Evolutionary conservation across 768 basidiomycete genomes (phyloP), one percentile per base, ranked within the genome.

Genomic region (Gelatoporia subvermispora): DNA sequence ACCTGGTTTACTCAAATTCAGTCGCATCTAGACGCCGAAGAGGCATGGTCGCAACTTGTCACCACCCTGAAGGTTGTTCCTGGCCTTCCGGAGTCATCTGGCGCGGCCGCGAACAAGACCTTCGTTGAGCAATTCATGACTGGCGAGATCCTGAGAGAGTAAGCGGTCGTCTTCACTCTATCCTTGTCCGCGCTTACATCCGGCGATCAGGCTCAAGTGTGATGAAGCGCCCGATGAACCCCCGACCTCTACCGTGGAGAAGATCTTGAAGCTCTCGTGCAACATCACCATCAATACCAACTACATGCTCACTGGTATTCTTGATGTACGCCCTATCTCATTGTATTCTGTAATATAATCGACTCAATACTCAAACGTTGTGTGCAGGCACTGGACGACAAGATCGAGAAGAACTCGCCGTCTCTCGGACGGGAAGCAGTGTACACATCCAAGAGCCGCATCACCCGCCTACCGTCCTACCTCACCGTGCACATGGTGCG

Each of bases 11-110:
- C n/a, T n/a, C n/a, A n/a, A n/a, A n/a, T n/a, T n/a, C n/a, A n/a
- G n/a, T n/a, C n/a, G n/a, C n/a, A n/a, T n/a, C n/a, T n/a, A 76
- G 91, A 96, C 60, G 93, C 93, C 17, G 93, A 95, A 61, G 93
- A 96, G 65, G 94, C 92, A 57, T 93, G 86, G 72, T 75, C 72
- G 8, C 79, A 84, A 45, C 81, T 95, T 51, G 70, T 88, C 16
- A 82, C 82, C 49, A 75, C 84, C 0, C 70, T 94, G 41, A 76
- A 81, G 50, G 81, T 85, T n/a, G 73, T 93, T 5, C 81, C 84
- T 1, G 79, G 77, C 1, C 37, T 59, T 9, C 57, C 61, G 1
- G 61, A 65, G 56, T 50, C 38, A 48, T 28, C 59, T 31, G 43
- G 64, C 15, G 64, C 62, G 24, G 50, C 60, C n/a, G 63, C 71